These are phyloP conservation scores for Diphasiastrum complanatum DNA, from an alignment of 83 land plant species.

Conservation along the genomic window DNA sequence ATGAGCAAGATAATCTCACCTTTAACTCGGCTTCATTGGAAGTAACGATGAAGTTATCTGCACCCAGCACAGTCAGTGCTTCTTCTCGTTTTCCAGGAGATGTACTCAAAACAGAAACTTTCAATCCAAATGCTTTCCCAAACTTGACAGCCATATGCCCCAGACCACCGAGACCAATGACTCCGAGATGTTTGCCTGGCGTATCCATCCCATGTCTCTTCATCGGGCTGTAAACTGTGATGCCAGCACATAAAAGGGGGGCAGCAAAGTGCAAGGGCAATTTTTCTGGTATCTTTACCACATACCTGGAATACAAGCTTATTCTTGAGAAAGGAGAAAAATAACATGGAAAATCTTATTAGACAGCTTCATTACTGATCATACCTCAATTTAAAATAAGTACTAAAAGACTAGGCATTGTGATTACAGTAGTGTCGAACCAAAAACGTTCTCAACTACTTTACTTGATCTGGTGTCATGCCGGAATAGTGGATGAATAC, in stretches of 20 bases:
- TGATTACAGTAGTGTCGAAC: too few relatives aligned
- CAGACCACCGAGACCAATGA: neutral
- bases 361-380: neutral
- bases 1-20: too few relatives aligned
- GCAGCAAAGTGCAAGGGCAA: neutral
- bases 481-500: too few relatives aligned
- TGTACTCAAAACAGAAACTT: neutral
- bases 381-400: too few relatives aligned
- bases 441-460: too few relatives aligned
- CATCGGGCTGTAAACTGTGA: neutral
- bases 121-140: neutral
- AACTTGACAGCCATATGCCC: constrained; percentile 1
- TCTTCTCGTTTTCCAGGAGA: neutral
- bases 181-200: neutral
- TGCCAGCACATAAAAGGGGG: neutral
- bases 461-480: too few relatives aligned
- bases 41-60: neutral
- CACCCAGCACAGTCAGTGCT: neutral
- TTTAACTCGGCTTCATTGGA: too few relatives aligned
- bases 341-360: neutral
- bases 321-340: neutral
- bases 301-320: too few relatives aligned
- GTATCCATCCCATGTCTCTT: neutral
- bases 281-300: neutral
- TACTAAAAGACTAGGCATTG: too few relatives aligned